phyloP scores from a whole-genome alignment of 768 basidiomycete genomes.

The Russula brevipes region DNA sequence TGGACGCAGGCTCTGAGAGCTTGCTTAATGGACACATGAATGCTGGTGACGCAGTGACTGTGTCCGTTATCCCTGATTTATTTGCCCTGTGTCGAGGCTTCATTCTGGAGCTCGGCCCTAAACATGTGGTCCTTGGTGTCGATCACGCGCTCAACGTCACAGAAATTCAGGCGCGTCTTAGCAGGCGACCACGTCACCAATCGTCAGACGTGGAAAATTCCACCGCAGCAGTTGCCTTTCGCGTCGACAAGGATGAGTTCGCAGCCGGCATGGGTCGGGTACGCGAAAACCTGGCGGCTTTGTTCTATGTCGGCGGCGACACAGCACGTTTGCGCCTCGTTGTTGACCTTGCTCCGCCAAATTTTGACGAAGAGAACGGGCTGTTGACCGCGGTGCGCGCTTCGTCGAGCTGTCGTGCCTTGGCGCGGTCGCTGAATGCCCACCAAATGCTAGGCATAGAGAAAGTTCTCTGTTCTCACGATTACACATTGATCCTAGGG shows the following conservation, averaged over 20 bases:
- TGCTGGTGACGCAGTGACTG: conserved; percentile 73
- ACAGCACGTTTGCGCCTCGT: conserved; percentile 60
- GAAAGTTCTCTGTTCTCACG: conserved; percentile 70
- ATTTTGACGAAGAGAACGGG: conserved; percentile 42
- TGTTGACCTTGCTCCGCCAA: conserved; percentile 72
- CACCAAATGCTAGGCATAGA: conserved; percentile 69
- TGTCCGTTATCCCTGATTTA: conserved; percentile 86
- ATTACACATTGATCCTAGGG: conserved; percentile 90
- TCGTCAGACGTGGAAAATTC: conserved; percentile 19
- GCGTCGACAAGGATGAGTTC: conserved; percentile 93
- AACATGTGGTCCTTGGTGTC: conserved; percentile 67
- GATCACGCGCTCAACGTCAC: conserved; percentile 67
- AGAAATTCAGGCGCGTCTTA: conserved; percentile 40
- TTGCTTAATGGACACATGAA: conserved; percentile 77
- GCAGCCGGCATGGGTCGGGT: conserved; percentile 82
- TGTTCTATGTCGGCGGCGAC: conserved; percentile 82
- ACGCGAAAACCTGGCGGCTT: conserved; percentile 80
- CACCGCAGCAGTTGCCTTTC: conserved; percentile 46
- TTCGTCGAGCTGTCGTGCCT: conserved; percentile 14
- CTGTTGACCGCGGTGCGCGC: conserved; percentile 21
- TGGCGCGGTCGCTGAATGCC: conserved; percentile 47
- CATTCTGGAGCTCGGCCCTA: conserved; percentile 63
- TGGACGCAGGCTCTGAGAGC: conserved; percentile 26
- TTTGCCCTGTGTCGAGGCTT: conserved; percentile 81
- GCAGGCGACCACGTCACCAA: conserved; percentile 30